Conservation (phyloP, 192 early-diverging fungal genomes). For the Linnemannia elongata region DNA sequence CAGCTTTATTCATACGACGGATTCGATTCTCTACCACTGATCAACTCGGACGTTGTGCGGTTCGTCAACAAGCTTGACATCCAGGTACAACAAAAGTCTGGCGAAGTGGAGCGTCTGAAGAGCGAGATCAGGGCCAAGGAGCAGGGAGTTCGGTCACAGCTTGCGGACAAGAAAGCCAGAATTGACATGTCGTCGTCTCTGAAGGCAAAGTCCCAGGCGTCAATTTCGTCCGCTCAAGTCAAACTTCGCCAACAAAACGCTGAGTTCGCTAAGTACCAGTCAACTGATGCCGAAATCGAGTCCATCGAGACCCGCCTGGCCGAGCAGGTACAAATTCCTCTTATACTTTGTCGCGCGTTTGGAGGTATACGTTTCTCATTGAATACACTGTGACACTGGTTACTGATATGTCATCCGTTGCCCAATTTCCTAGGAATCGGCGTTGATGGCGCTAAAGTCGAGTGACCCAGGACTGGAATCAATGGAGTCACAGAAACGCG, state of each 20-base stretch:
- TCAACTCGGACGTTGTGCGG: conserved; percentile 51
- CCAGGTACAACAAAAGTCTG: conserved; percentile 47
- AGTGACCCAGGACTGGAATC: conserved; percentile 28
- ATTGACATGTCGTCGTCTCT: conserved; percentile 36
- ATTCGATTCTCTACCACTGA: conserved; percentile 53
- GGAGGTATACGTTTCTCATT: neutral
- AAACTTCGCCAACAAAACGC: conserved; percentile 30
- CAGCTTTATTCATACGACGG: conserved; percentile 54
- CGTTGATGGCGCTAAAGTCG: conserved; percentile 9
- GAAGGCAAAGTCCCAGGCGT: conserved; percentile 20
- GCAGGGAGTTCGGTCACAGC: conserved; percentile 28
- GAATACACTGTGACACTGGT: neutral
- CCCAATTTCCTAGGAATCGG: conserved; percentile 15
- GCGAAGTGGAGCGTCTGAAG: conserved; percentile 34
- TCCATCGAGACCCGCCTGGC: conserved; percentile 16
- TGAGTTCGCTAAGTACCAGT: conserved; percentile 26
- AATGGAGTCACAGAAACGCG: conserved; percentile 26
- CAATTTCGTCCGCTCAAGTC: conserved; percentile 28
- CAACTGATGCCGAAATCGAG: conserved; percentile 18
- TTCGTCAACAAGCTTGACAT: conserved; percentile 63
- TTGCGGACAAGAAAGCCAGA: conserved; percentile 34
- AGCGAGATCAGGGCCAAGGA: conserved; percentile 20
- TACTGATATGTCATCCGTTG: neutral
- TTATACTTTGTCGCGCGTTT: neutral
- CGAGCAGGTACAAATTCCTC: conserved; percentile 22